A percentile compares a stretch with the other conserved stretches of the same genome.
These are phyloP conservation scores for Coemansia sp. DNA, from an alignment of 192 early-diverging fungal species.

Conservation along the genomic window DNA sequence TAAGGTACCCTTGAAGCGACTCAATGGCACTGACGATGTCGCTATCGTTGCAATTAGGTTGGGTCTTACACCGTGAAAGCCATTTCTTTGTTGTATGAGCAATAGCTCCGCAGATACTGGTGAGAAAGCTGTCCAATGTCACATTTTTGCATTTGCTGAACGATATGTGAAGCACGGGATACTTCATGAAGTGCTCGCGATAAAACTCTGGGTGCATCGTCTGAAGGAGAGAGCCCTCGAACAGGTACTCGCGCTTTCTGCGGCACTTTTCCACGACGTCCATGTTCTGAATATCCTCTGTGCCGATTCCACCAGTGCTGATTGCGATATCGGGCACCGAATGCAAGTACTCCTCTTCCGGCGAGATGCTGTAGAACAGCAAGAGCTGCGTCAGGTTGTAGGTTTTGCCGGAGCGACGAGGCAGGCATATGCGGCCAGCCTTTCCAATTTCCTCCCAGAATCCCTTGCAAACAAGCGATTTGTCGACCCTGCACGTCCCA, in stretches of 20 bases:
- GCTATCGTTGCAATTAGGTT: neutral
- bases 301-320: neutral
- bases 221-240: constrained; percentile 26
- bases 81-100: neutral
- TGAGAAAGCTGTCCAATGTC: neutral
- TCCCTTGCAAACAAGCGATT: constrained; percentile 43
- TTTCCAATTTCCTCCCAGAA: constrained; percentile 37
- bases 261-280: constrained; percentile 24
- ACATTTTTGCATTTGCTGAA: constrained; percentile 3
- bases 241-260: constrained; percentile 34
- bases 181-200: constrained; percentile 40
- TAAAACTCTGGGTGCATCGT: constrained; percentile 31
- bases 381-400: constrained; percentile 49
- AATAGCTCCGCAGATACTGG: neutral
- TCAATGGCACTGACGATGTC: too few relatives aligned
- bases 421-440: constrained; percentile 38
- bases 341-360: constrained; percentile 13
- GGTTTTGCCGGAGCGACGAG: constrained; percentile 42
- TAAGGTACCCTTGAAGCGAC: too few relatives aligned
- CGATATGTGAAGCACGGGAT: constrained; percentile 35
- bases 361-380: constrained; percentile 36
- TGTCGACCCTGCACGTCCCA: constrained; percentile 38
- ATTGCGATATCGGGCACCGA: constrained; percentile 18
- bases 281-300: constrained; percentile 4
- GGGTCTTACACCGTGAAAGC: neutral